A percentile compares a stretch with the other conserved stretches of the same genome.
These are phyloP conservation scores for Podaxis pistillaris DNA, from an alignment of 768 basidiomycete species.

Conservation along the genomic window DNA sequence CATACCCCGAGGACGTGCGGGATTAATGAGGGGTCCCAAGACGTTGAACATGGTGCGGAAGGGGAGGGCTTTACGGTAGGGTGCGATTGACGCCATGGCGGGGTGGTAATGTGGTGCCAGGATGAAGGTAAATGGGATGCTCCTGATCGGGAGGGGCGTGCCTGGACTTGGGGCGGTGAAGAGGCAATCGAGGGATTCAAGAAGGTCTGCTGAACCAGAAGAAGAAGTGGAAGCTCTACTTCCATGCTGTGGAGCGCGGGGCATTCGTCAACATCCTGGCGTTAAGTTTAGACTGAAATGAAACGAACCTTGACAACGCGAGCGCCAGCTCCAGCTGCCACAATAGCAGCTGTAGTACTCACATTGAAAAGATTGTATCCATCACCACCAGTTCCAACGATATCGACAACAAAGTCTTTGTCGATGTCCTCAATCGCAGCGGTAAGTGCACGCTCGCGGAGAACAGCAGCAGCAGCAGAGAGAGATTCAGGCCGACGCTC, in stretches of 20 bases:
- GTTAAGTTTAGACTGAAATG: not conserved
- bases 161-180: conserved; percentile 66
- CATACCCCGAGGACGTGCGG: conserved; percentile 83
- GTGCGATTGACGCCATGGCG: conserved; percentile 74
- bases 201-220: conserved; percentile 91
- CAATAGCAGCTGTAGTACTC: conserved; percentile 89
- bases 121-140: conserved; percentile 86
- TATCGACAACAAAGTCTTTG: conserved; percentile 77
- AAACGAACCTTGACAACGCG: conserved; percentile 82
- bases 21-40: conserved; percentile 92
- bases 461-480: conserved; percentile 72
- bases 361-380: conserved; percentile 97
- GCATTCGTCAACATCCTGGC: not conserved
- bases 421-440: conserved; percentile 57
- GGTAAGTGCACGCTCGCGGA: conserved; percentile 66
- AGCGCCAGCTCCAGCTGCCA: conserved; percentile 93
- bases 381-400: conserved; percentile 94
- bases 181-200: conserved; percentile 78
- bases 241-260: conserved; percentile 63
- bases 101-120: conserved; percentile 95
- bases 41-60: conserved; percentile 98
- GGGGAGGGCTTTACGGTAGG: conserved; percentile 81
- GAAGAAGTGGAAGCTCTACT: conserved; percentile 89
- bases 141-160: conserved; percentile 55
- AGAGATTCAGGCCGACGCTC: conserved; percentile 77